These are phyloP conservation scores for Podospora anserina DNA, from an alignment of 495 filamentous ascomycete genomes.

Conservation along the genomic window DNA sequence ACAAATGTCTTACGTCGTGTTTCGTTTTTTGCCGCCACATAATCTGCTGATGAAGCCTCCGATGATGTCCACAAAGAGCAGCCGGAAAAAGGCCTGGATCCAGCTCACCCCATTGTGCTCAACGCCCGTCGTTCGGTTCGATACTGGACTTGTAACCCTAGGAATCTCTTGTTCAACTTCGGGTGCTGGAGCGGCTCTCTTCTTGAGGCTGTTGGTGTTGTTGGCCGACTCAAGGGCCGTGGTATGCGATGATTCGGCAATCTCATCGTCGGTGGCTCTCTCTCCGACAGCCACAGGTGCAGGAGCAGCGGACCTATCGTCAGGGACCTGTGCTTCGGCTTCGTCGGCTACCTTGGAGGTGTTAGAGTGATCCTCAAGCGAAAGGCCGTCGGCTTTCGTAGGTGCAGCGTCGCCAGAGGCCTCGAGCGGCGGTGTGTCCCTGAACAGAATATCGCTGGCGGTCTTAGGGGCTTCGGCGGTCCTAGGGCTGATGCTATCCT, in stretches of 20 bases:
- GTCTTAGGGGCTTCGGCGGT: background rate
- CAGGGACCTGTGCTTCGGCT: background rate
- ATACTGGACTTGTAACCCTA: background rate
- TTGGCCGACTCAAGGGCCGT: background rate
- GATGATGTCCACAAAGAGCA: conserved; percentile 35
- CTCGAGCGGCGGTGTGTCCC: background rate
- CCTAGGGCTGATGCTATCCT: conserved; percentile 15
- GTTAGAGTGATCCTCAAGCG: background rate
- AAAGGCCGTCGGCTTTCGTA: background rate
- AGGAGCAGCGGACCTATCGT: background rate
- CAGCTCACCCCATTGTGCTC: conserved; percentile 22
- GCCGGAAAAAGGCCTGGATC: conserved; percentile 29
- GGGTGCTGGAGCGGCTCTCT: background rate
- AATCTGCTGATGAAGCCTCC: conserved; percentile 30
- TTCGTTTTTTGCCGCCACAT: conserved; percentile 64
- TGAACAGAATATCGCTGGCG: background rate
- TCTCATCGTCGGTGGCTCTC: background rate
- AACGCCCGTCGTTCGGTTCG: conserved; percentile 2
- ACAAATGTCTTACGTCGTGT: conserved; percentile 56
- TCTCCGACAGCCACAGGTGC: background rate
- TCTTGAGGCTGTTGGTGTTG: conserved; percentile 2
- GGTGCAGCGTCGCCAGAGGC: background rate
- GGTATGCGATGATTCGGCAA: background rate
- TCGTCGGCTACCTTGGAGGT: background rate
- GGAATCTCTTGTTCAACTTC: background rate